Evolutionary conservation across 495 filamentous ascomycete genomes (phyloP).

Genomic region (Trichocladium antarcticum): DNA sequence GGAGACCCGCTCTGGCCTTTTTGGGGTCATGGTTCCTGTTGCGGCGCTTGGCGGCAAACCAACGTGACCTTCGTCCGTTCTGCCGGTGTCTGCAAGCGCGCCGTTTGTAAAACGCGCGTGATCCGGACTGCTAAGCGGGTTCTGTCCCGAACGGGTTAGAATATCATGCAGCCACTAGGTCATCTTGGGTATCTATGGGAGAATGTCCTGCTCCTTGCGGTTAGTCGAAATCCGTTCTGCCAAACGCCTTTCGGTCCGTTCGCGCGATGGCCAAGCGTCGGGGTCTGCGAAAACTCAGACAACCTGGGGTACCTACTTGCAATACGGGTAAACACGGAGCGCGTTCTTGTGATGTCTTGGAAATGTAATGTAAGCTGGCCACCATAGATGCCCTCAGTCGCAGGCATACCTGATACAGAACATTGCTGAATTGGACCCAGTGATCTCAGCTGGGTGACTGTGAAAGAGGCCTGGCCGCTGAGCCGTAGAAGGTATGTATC

Average conservation of each 20-base stretch:
- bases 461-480: not conserved
- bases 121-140: not conserved
- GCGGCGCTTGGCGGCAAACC: slow-evolving; percentile 5
- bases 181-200: no score
- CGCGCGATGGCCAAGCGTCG: slow-evolving; percentile 1
- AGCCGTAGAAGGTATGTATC: not conserved
- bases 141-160: slow-evolving; percentile 9
- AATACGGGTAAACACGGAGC: no score
- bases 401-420: no score
- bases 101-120: slow-evolving; percentile 23
- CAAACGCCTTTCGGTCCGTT: slow-evolving; percentile 20
- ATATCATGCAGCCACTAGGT: not conserved
- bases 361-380: no score
- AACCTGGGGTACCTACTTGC: no score
- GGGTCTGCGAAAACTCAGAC: not conserved
- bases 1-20: not conserved
- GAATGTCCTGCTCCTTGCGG: no score
- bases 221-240: no score
- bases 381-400: no score
- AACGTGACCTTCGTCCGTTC: slow-evolving; percentile 17
- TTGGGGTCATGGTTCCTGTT: slow-evolving; percentile 14
- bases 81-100: slow-evolving; percentile 9
- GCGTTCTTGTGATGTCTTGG: no score
- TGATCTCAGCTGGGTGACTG: not conserved
- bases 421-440: no score